Evolutionary conservation across 2,329 filamentous ascomycete genomes (phyloP).

Genomic region (Pochonia chlamydosporia): DNA sequence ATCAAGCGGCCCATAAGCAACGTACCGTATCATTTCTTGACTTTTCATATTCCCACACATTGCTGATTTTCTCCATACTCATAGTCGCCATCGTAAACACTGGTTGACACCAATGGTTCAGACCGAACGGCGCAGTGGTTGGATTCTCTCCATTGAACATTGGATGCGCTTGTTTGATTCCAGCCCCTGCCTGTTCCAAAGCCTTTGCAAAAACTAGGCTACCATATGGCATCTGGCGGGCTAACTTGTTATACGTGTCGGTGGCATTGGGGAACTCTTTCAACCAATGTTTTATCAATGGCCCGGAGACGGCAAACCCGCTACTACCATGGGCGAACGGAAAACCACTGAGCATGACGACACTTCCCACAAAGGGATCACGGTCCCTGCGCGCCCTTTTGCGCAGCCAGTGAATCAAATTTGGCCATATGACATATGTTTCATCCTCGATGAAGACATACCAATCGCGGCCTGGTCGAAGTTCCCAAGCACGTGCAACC

Average conservation of each 20-base stretch:
- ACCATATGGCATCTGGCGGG: constrained; percentile 42
- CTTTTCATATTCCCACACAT: constrained; percentile 49
- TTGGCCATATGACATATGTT: constrained; percentile 51
- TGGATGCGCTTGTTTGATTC: constrained; percentile 39
- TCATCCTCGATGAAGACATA: constrained; percentile 56
- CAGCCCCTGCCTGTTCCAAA: constrained; percentile 36
- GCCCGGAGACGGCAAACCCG: constrained; percentile 50
- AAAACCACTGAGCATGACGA: constrained; percentile 37
- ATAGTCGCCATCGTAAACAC: constrained; percentile 54
- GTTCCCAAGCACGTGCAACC: constrained; percentile 47
- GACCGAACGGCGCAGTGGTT: constrained; percentile 41
- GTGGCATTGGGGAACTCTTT: constrained; percentile 36
- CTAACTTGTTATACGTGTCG: constrained; percentile 39
- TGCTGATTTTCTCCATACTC: constrained; percentile 44
- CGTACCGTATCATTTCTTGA: constrained; percentile 36
- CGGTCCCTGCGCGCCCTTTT: constrained; percentile 34
- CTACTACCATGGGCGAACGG: constrained; percentile 53
- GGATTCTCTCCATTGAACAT: constrained; percentile 54
- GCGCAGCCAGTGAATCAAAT: constrained; percentile 44
- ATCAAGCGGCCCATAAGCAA: no score
- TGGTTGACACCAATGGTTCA: constrained; percentile 49
- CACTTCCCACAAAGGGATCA: constrained; percentile 45
- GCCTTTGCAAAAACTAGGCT: constrained; percentile 46
- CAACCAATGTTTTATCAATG: constrained; percentile 43
- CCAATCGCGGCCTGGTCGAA: constrained; percentile 49